Evolutionary conservation across 805 yeast genomes (phyloP).

Genomic region (Candida ovalis): DNA sequence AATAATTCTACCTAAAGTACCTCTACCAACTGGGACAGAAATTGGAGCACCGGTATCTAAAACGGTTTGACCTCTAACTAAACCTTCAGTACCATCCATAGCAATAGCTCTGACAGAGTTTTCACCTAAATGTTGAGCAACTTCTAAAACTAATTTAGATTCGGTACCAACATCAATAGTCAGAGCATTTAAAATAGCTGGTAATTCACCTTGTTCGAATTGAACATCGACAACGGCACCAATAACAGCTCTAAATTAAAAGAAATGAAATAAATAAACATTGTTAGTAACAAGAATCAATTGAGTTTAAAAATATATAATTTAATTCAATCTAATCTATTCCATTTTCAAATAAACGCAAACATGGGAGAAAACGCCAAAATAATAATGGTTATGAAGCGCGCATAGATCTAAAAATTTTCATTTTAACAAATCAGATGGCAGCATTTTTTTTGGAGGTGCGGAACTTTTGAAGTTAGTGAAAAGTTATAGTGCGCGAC

Average conservation of each 20-base stretch:
- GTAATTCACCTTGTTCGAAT: slow-evolving; percentile 95
- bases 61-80: slow-evolving; percentile 93
- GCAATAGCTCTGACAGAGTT: slow-evolving; percentile 99
- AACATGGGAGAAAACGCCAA: background rate
- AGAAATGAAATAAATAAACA: background rate
- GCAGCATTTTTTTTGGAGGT: slow-evolving; percentile 3
- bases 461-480: background rate
- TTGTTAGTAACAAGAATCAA: slow-evolving; percentile 20
- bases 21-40: slow-evolving; percentile 99
- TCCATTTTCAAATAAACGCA: background rate
- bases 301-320: background rate
- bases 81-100: slow-evolving; percentile 99
- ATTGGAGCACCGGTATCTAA: slow-evolving; percentile 97
- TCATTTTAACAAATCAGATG: slow-evolving; percentile 6
- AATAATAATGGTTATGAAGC: slow-evolving; percentile 18
- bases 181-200: slow-evolving; percentile 96
- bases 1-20: slow-evolving; percentile 96
- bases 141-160: slow-evolving; percentile 82
- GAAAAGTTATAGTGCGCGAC: background rate
- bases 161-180: slow-evolving; percentile 70
- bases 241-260: slow-evolving; percentile 73
- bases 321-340: background rate
- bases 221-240: slow-evolving; percentile 99
- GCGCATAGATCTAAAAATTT: slow-evolving; percentile 7
- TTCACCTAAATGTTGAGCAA: slow-evolving; percentile 99